These are phyloP conservation scores for Apiotrichum domesticum DNA, from an alignment of 1,284 basidiomycete species.

Conservation along the genomic window DNA sequence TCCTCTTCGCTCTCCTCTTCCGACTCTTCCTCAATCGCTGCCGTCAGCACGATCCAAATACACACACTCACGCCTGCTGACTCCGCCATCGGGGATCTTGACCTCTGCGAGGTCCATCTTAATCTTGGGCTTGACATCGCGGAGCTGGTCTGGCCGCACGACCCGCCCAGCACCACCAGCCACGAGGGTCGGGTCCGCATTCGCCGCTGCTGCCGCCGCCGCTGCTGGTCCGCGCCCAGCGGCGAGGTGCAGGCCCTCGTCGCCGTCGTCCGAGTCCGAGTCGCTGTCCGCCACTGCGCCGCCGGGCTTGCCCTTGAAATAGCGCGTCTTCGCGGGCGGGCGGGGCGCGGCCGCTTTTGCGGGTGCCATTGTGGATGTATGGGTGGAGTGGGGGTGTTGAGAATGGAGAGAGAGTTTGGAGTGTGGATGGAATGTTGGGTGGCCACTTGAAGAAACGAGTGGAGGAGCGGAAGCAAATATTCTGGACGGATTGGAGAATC, in stretches of 20 bases:
- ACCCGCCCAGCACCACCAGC: slow-evolving; percentile 45
- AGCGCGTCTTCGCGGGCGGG: slow-evolving; percentile 29
- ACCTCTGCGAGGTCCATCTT: slow-evolving; percentile 35
- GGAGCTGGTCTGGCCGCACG: slow-evolving; percentile 18
- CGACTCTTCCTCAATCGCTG: slow-evolving; percentile 15
- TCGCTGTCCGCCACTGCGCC: slow-evolving; percentile 24
- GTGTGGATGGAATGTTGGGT: background rate
- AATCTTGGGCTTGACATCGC: slow-evolving; percentile 16
- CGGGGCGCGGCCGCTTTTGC: background rate
- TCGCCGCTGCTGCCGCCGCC: slow-evolving; percentile 8
- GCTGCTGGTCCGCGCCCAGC: background rate
- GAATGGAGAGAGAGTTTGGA: background rate
- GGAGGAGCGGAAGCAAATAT: slow-evolving; percentile 1
- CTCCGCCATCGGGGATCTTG: slow-evolving; percentile 38
- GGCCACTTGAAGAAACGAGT: background rate
- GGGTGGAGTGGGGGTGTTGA: too few relatives aligned
- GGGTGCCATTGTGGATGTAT: background rate
- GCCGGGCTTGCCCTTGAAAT: slow-evolving; percentile 42
- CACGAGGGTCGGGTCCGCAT: slow-evolving; percentile 25
- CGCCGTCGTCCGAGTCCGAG: slow-evolving; percentile 25
- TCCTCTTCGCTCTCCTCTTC: slow-evolving; percentile 32
- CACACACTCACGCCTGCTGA: slow-evolving; percentile 22
- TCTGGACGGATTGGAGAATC: too few relatives aligned
- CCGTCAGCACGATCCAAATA: background rate
- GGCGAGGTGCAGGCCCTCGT: slow-evolving; percentile 12